Percentiles rank a stretch among this genome's conserved stretches.
Conservation (phyloP, 2,329 filamentous ascomycete genomes). For the Ophiostoma perfectum region DNA sequence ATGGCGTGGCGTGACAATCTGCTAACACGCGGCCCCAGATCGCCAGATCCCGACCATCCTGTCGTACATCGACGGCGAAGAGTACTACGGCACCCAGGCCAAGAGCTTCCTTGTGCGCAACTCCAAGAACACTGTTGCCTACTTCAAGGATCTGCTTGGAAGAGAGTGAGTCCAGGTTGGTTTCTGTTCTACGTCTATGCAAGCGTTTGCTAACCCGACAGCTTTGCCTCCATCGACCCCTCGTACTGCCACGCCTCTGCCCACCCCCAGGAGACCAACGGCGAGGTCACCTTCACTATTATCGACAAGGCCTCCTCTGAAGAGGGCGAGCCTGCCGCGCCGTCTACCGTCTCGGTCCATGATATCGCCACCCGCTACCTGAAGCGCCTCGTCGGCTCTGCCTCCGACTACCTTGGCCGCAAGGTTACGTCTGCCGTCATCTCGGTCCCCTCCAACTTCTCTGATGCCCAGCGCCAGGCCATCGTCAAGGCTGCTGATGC, state of each 20-base stretch:
- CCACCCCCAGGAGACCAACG: constrained; percentile 71
- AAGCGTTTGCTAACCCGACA: constrained; percentile 29
- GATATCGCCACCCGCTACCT: constrained; percentile 84
- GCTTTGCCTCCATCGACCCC: constrained; percentile 92
- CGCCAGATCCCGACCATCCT: constrained; percentile 93
- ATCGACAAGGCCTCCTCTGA: constrained; percentile 62
- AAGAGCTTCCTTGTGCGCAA: constrained; percentile 93
- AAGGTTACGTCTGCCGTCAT: constrained; percentile 90
- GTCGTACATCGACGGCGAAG: constrained; percentile 92
- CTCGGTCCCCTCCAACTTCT: constrained; percentile 89
- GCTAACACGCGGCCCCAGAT: constrained; percentile 50
- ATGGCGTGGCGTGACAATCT: too few species aligned
- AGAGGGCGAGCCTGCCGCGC: constrained; percentile 31
- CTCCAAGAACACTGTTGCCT: constrained; percentile 84
- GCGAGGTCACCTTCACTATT: constrained; percentile 73
- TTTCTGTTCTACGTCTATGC: constrained; percentile 15
- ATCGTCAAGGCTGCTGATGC: constrained; percentile 70
- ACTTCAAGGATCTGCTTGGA: constrained; percentile 92
- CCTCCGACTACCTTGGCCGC: constrained; percentile 80
- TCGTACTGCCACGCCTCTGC: constrained; percentile 90
- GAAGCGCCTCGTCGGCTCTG: constrained; percentile 72
- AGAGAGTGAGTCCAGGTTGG: constrained; percentile 62
- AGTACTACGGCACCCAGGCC: constrained; percentile 93
- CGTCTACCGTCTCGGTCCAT: constrained; percentile 66
- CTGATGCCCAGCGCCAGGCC: constrained; percentile 77